Base-by-base conservation (phyloP, 768 basidiomycete species). In the Lactarius tabidus region DNA sequence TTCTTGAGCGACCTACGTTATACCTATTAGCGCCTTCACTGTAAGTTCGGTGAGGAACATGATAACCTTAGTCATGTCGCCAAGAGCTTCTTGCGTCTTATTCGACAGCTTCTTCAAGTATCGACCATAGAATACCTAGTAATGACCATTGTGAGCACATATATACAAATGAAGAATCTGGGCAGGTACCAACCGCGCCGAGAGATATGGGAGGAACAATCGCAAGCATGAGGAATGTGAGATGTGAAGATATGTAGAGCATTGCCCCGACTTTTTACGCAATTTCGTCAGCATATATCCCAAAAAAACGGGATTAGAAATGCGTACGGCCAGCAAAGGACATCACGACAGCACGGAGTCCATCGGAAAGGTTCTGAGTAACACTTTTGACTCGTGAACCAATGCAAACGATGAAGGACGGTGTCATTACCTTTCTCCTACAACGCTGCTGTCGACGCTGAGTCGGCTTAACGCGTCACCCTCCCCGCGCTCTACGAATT, bases 401-500 rank as follows among this genome's bases (percentile, higher is more conserved):
- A 17, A 61, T 28, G 39, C 23, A 55, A 15, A 17, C 18, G 28
- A 38, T 3, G 43, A 43, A 6, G 20, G 17, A 15, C 15, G 28
- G 1, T 39, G n/a, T n/a, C 29, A n/a, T 62, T 35, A 91, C 91
- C 91, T 93, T 77, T 93, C 94, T 51, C 96, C 96, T 48, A 98
- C 91, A 68, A 98, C 91, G 69, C 86, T 91, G 7, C 92, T 91
- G 73, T 99, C 96, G 1, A 89, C 89, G 63, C 91, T 94, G 36
- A 98, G 80, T 62, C 96, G 80, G 74, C 93, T 95, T 52, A 98
- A 79, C 10, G 97, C 91, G 74, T 99, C 96, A 9, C 96, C 96
- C 67, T 95, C 93, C 2, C 93, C 93, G 41, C 84, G 84, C 74
- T 97, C 95, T 7, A 95, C 91, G 74, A 87, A 95, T 74, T 96